phyloP scores from a whole-genome alignment of 2,329 filamentous ascomycete species.

The Talaromyces piceae region DNA sequence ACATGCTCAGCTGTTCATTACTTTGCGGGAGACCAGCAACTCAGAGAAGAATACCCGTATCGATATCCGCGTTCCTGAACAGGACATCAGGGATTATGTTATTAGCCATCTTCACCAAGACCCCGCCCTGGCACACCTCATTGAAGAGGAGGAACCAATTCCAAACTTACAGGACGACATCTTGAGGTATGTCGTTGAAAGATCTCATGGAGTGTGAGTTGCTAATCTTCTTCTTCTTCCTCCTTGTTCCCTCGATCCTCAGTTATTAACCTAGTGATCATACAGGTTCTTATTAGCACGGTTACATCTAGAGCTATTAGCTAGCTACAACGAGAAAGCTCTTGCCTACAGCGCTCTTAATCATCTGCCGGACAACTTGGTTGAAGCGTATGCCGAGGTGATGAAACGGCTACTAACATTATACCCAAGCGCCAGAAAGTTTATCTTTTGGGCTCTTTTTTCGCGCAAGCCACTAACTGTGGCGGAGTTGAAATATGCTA shows the following conservation, averaged over 20 bases:
- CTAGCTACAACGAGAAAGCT: conserved; percentile 16
- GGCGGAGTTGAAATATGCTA: conserved; percentile 18
- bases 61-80: conserved; percentile 11
- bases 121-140: conserved; percentile 8
- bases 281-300: conserved; percentile 23
- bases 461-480: conserved; percentile 19
- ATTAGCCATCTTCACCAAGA: conserved; percentile 15
- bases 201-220: conserved; percentile 22
- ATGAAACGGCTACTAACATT: conserved; percentile 23
- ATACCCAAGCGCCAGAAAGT: conserved; percentile 16
- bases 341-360: conserved; percentile 18
- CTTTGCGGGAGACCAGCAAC: conserved; percentile 17
- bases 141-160: conserved; percentile 3
- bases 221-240: not conserved
- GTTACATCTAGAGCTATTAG: conserved; percentile 22
- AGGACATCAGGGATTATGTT: conserved; percentile 17
- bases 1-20: conserved; percentile 24
- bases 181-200: conserved; percentile 16
- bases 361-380: conserved; percentile 21
- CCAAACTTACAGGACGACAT: conserved; percentile 13
- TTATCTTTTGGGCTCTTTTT: conserved; percentile 23
- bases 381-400: conserved; percentile 23
- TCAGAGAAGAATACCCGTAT: conserved; percentile 13
- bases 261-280: not conserved
- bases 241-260: not conserved